These are phyloP conservation scores for Paralagenidium karlingii DNA, from an alignment of 352 stramenopile species.

Conservation along the genomic window DNA sequence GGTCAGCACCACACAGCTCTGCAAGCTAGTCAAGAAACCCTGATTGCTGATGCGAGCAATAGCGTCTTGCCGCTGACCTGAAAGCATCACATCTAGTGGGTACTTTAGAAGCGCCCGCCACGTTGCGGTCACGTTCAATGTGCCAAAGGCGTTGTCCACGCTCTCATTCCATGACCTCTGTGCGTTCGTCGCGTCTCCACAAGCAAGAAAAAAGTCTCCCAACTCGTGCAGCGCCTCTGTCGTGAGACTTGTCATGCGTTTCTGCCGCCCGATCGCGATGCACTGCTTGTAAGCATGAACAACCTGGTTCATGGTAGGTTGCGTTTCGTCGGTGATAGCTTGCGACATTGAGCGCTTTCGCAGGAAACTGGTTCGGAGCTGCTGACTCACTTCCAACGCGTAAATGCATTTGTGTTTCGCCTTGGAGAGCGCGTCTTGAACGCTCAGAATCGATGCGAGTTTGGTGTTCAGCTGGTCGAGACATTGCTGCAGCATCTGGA, in stretches of 20 bases:
- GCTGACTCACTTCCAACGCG: constrained; percentile 28
- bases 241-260: constrained; percentile 38
- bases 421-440: constrained; percentile 8
- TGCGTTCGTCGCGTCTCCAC: constrained; percentile 20
- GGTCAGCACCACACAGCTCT: constrained; percentile 29
- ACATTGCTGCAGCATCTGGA: constrained; percentile 23
- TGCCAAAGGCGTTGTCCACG: constrained; percentile 60
- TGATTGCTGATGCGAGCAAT: constrained; percentile 29
- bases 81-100: constrained; percentile 33
- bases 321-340: constrained; percentile 15
- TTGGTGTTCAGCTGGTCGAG: constrained; percentile 16
- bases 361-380: too few relatives aligned
- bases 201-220: constrained; percentile 57
- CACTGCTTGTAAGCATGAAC: constrained; percentile 28
- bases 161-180: constrained; percentile 53
- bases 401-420: constrained; percentile 54
- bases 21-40: constrained; percentile 32
- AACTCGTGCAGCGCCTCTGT: constrained; percentile 52
- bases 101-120: too few relatives aligned
- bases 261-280: constrained; percentile 43
- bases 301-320: constrained; percentile 17
- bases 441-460: constrained; percentile 11
- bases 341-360: too few relatives aligned
- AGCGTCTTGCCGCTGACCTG: constrained; percentile 9
- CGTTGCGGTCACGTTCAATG: constrained; percentile 32